Percentiles rank a stretch among this genome's conserved stretches.
These are phyloP conservation scores for Brassica carinata DNA, from an alignment of 345 rosid species.

Conservation along the genomic window DNA sequence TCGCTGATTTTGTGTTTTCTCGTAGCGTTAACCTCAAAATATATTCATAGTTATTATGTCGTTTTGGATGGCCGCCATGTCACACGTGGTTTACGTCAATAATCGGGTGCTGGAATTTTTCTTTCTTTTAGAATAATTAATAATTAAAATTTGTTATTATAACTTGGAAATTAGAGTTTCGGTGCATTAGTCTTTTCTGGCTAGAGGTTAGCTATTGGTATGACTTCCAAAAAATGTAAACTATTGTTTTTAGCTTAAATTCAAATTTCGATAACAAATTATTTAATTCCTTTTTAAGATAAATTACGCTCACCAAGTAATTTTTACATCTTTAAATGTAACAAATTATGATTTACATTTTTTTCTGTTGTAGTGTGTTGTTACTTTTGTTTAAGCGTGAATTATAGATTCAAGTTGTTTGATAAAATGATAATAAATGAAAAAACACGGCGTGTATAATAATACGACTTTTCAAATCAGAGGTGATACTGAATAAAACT, in stretches of 20 bases:
- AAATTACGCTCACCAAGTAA: not conserved
- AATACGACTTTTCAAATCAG: not conserved
- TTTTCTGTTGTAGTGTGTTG: not conserved
- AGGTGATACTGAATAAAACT: not conserved
- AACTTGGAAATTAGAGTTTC: not conserved
- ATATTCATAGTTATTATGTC: no score
- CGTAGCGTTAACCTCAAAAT: no score
- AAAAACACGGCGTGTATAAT: not conserved
- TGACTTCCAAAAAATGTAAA: not conserved
- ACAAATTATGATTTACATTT: not conserved
- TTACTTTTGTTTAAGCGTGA: not conserved
- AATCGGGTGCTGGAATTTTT: not conserved
- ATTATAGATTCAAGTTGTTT: not conserved
- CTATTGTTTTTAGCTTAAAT: not conserved
- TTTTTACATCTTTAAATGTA: not conserved
- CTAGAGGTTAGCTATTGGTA: not conserved
- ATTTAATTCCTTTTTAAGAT: not conserved
- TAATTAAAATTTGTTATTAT: not conserved
- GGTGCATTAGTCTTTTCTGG: not conserved
- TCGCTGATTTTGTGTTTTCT: no score
- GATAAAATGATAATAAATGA: not conserved
- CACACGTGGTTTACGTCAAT: not conserved
- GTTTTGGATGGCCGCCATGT: not conserved
- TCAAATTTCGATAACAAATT: not conserved
- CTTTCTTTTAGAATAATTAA: not conserved